Base-by-base conservation (phyloP, 148 eudicot species). In the Vaccinium myrtillus region DNA sequence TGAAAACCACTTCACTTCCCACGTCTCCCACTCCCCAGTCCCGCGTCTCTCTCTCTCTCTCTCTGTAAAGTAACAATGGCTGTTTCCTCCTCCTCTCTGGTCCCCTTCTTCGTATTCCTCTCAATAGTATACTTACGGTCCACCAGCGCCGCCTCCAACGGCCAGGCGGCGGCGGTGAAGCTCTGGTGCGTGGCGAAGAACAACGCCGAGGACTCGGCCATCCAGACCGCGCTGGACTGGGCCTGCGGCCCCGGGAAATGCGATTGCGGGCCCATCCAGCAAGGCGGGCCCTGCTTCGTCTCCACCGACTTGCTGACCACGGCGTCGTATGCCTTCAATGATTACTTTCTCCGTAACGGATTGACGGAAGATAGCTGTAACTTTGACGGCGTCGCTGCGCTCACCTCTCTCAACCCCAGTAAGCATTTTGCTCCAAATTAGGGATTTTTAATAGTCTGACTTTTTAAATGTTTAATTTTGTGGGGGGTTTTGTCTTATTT, bases 151-250 rank as follows among this genome's bases (percentile, higher is more conserved):
- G 88, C 88, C 81, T 77, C 83, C 15, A 58, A 48, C 75, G 83
- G 70, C 77, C 90, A 86, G 54, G 85, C 82, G 10, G 87, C 80
- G 8, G 69, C 86, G 50, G 86, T 84, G 83, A 87, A 90, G 81
- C 91, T 96, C 10, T 96, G 99, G 99, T 96, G 99, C 84, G 99
- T 96, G 79, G 99, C 98, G 23, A 96, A 90, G 92, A 96, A 96
- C 94, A 96, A 95, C 88, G 99, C 98, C 30, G 95, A 94, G 32
- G 95, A 92, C 81, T 23, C 92, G 0, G 89, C 94, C 58, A 88
- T 96, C 1, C 95, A 91, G 87, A 75, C 87, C 36, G 97, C 99
- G 1, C 58, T 96, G 65, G 91, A 91, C 51, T 96, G 99, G 99
- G 94, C 99, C 21, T 96, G 99, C 83, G 95, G 98, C 59, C 82